phyloP scores from a whole-genome alignment of 768 basidiomycete species.

The Kwoniella shandongensis region DNA sequence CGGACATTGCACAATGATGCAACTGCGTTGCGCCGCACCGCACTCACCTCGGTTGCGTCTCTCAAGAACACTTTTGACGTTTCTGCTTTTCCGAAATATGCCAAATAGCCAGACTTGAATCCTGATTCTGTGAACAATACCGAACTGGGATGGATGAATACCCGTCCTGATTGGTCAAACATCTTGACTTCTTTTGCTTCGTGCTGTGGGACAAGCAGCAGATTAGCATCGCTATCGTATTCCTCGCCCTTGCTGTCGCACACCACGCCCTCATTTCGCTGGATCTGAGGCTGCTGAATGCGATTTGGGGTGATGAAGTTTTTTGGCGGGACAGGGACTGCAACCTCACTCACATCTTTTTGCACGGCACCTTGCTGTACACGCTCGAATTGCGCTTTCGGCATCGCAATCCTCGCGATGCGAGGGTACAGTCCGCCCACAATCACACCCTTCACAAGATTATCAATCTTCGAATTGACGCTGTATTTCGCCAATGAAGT shows the following conservation, averaged over 20 bases:
- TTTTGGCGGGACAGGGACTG: too few relatives aligned
- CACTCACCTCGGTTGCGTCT: constrained; percentile 77
- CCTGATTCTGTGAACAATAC: constrained; percentile 69
- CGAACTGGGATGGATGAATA: constrained; percentile 69
- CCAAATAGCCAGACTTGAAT: constrained; percentile 76
- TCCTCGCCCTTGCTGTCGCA: background rate
- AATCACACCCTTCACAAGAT: constrained; percentile 78
- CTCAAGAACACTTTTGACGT: constrained; percentile 81
- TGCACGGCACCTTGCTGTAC: constrained; percentile 79
- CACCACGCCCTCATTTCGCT: too few relatives aligned
- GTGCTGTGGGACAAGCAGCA: constrained; percentile 55
- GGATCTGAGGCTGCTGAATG: too few relatives aligned
- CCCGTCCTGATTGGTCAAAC: constrained; percentile 63
- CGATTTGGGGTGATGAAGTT: too few relatives aligned
- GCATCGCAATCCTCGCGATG: constrained; percentile 73
- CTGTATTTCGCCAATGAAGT: constrained; percentile 58
- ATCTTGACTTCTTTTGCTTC: constrained; percentile 80
- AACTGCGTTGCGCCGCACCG: background rate
- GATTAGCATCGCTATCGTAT: background rate
- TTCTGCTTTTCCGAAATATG: constrained; percentile 75
- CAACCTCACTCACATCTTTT: constrained; percentile 63
- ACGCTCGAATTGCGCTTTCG: constrained; percentile 76
- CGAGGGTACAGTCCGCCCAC: constrained; percentile 86
- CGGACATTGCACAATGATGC: background rate
- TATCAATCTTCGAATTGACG: constrained; percentile 64